Conservation (phyloP, 768 basidiomycete genomes). For the Fomitopsis pulvina region DNA sequence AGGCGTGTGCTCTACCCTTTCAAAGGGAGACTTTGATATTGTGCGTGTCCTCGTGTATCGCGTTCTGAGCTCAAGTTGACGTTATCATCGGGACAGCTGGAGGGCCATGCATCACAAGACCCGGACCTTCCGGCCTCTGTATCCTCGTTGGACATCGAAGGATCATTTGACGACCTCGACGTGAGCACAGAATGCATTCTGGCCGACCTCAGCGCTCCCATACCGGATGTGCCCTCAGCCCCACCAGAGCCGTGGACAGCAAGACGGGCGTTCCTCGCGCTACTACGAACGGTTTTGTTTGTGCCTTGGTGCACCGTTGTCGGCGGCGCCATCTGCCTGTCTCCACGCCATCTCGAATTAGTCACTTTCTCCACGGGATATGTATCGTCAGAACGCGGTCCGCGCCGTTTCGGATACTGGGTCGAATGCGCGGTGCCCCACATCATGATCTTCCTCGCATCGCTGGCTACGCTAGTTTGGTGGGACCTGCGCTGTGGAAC, state of each 20-base stretch:
- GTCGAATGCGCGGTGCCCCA: slow-evolving; percentile 29
- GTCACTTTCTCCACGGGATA: slow-evolving; percentile 27
- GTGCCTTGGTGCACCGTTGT: slow-evolving; percentile 31
- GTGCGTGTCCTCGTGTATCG: too few species aligned
- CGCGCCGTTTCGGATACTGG: slow-evolving; percentile 34
- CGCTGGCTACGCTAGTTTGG: slow-evolving; percentile 14
- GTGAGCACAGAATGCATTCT: background rate
- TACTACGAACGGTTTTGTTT: slow-evolving; percentile 16
- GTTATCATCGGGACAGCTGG: too few species aligned
- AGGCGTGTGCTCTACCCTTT: background rate
- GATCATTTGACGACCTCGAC: background rate
- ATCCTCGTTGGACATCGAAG: too few species aligned
- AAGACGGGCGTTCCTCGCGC: background rate
- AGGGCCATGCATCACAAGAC: too few species aligned
- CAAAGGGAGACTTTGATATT: too few species aligned
- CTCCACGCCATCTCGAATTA: slow-evolving; percentile 20
- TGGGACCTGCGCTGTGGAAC: slow-evolving; percentile 1
- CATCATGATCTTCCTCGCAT: slow-evolving; percentile 27
- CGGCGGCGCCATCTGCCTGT: slow-evolving; percentile 26
- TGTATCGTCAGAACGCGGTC: slow-evolving; percentile 21
- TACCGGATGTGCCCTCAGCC: background rate
- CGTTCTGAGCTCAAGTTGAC: too few species aligned
- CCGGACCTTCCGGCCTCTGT: too few species aligned
- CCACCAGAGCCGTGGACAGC: background rate
- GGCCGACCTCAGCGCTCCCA: background rate